Percentiles rank a stretch among this genome's conserved stretches.
Conservation (phyloP, 2,329 filamentous ascomycete genomes). For the Paracorniculantispora psalliotae region DNA sequence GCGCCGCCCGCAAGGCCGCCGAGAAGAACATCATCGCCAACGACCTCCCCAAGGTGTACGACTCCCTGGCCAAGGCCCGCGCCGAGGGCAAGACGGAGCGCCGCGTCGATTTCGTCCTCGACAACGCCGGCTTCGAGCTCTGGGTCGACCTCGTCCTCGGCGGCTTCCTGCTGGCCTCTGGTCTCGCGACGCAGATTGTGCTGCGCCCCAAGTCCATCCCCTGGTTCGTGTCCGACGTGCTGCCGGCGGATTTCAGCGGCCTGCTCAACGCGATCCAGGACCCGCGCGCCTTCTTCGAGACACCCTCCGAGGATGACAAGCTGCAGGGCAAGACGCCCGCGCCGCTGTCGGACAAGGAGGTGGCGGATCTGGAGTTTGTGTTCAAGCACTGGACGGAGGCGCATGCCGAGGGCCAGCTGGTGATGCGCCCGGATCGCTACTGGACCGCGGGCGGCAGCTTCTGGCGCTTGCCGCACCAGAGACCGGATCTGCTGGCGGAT, state of each 20-base stretch:
- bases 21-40: slow-evolving; percentile 93
- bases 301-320: slow-evolving; percentile 62
- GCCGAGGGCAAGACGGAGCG: slow-evolving; percentile 60
- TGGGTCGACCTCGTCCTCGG: slow-evolving; percentile 92
- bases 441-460: slow-evolving; percentile 88
- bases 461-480: slow-evolving; percentile 74
- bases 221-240: slow-evolving; percentile 96
- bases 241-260: slow-evolving; percentile 79
- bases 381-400: slow-evolving; percentile 77
- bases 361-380: slow-evolving; percentile 64
- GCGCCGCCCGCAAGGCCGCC: slow-evolving; percentile 75
- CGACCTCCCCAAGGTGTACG: slow-evolving; percentile 70
- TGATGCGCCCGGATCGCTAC: slow-evolving; percentile 79
- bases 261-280: slow-evolving; percentile 74
- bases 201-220: slow-evolving; percentile 93
- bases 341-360: slow-evolving; percentile 63
- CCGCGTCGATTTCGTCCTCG: slow-evolving; percentile 87
- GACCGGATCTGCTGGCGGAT: slow-evolving; percentile 66
- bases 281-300: slow-evolving; percentile 74
- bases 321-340: slow-evolving; percentile 51
- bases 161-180: slow-evolving; percentile 79
- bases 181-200: slow-evolving; percentile 79
- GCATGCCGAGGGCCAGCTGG: slow-evolving; percentile 78
- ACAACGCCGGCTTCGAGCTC: slow-evolving; percentile 96
- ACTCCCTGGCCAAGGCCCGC: slow-evolving; percentile 60